Evolutionary conservation across 2,329 filamentous ascomycete species (phyloP).

Genomic region (Verticillium zaregamsianum): DNA sequence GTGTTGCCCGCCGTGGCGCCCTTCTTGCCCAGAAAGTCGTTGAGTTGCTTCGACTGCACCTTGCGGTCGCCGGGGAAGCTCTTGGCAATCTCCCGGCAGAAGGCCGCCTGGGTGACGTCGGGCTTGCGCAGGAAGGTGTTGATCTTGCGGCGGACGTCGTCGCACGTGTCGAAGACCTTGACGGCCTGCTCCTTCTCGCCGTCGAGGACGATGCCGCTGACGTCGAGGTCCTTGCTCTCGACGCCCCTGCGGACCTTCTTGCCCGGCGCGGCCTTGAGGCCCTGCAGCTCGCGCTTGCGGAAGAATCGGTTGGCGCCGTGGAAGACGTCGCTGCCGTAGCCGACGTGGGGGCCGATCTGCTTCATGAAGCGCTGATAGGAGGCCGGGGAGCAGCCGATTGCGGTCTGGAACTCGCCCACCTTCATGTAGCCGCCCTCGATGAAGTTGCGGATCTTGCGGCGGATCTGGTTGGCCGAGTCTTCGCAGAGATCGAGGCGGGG

Average conservation of each 20-base stretch:
- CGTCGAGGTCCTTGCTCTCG: conserved; percentile 25
- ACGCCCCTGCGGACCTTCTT: conserved; percentile 1
- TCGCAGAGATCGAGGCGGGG: neutral
- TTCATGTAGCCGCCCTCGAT: conserved; percentile 37
- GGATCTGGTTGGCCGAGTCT: conserved; percentile 1
- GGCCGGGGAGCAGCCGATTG: conserved; percentile 31
- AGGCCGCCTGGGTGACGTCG: conserved; percentile 16
- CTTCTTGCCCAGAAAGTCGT: conserved; percentile 45
- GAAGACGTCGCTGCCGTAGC: conserved; percentile 28
- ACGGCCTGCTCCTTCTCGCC: conserved; percentile 43
- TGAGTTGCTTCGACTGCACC: conserved; percentile 39
- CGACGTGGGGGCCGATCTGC: conserved; percentile 35
- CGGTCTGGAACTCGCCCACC: conserved; percentile 40
- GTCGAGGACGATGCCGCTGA: conserved; percentile 36
- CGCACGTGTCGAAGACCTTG: conserved; percentile 51
- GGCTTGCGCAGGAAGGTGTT: conserved; percentile 38
- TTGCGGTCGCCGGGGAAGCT: conserved; percentile 30
- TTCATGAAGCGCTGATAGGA: conserved; percentile 43
- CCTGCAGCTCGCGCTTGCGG: conserved; percentile 44
- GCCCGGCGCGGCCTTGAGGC: conserved; percentile 20
- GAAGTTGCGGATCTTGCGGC: conserved; percentile 29
- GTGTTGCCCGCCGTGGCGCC: conserved; percentile 44
- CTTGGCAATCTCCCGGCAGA: conserved; percentile 44
- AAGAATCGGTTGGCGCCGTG: conserved; percentile 38
- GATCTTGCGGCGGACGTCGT: conserved; percentile 55